A percentile compares a stretch with the other conserved stretches of the same genome.
These are phyloP conservation scores for Massariosphaeria phaeospora DNA, from an alignment of 495 filamentous ascomycete genomes.

Conservation along the genomic window DNA sequence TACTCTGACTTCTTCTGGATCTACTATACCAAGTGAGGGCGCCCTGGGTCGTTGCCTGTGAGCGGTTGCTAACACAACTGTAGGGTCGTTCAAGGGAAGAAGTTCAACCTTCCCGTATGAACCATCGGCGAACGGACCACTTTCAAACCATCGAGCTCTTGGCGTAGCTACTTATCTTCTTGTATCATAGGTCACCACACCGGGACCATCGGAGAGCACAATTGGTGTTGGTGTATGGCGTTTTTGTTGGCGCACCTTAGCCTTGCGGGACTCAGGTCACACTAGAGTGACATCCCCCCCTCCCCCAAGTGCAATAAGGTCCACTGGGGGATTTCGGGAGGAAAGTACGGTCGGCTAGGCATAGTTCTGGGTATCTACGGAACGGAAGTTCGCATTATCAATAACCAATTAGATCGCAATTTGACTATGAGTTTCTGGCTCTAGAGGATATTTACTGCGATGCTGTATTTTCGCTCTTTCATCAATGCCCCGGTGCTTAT, in stretches of 20 bases:
- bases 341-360: not conserved
- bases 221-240: not conserved
- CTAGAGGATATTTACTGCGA: too few species aligned
- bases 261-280: not conserved
- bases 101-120: slow-evolving; percentile 37
- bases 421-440: too few species aligned
- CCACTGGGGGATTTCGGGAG: not conserved
- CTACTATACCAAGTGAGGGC: slow-evolving; percentile 84
- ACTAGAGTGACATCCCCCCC: not conserved
- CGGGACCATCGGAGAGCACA: not conserved
- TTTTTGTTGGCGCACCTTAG: slow-evolving; percentile 5
- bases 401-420: too few species aligned
- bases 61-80: not conserved
- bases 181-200: slow-evolving; percentile 18
- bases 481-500: too few species aligned
- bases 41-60: not conserved
- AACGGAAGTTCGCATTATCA: too few species aligned
- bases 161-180: slow-evolving; percentile 8
- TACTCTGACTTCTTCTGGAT: slow-evolving; percentile 99
- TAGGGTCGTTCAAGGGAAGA: slow-evolving; percentile 38
- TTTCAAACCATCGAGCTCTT: not conserved
- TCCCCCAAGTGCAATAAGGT: not conserved
- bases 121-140: not conserved
- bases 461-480: too few species aligned
- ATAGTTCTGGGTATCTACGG: too few species aligned